Base-by-base conservation (phyloP, 306 rosid species). In the Fragaria nilgerrensis region DNA sequence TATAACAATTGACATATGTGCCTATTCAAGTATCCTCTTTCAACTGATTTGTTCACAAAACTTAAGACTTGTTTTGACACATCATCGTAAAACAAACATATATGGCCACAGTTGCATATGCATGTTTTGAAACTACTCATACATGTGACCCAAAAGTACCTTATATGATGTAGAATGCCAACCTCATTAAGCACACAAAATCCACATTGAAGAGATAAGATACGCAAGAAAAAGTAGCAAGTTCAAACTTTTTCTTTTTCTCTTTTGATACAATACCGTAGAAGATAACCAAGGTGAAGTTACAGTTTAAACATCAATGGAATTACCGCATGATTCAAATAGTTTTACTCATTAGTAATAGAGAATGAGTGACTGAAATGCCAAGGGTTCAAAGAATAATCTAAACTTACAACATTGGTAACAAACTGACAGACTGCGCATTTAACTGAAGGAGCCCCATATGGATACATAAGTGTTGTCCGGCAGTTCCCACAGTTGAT, bases 401-500 rank as follows among this genome's bases (percentile, higher is more conserved):
- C 50, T 64, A 59, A 82, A 90, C 99, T 92, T 86, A 96, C 99
- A 78, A 84, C 88, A 65, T 87, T 88, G 55, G 99, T 96, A 68
- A 96, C 87, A 84, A 81, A 92, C 47, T 96, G 99, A 84, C 99
- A 96, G 74, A 96, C 79, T 68, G 98, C 99, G 79, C 99, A 96
- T 82, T 96, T 96, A 82, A 96, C 99, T 41, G 99, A 96, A 36
- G 99, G 96, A 80, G 99, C 98, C 72, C 99, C 99, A 79, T 81
- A 89, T 0, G 99, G 97, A 85, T 91, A 96, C 94, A 96, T 86
- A 79, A 96, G 96, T 11, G 86, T 88, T 59, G 97, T 96, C 75
- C 97, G 91, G 86, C 99, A 96, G 82, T 86, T 96, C 75, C 91
- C 99, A 72, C 99, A 96, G 76, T 84, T 91, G 67, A 92, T 83